A percentile compares a stretch with the other conserved stretches of the same genome.
Conservation (phyloP, 495 filamentous ascomycete genomes). For the Neurospora africana region DNA sequence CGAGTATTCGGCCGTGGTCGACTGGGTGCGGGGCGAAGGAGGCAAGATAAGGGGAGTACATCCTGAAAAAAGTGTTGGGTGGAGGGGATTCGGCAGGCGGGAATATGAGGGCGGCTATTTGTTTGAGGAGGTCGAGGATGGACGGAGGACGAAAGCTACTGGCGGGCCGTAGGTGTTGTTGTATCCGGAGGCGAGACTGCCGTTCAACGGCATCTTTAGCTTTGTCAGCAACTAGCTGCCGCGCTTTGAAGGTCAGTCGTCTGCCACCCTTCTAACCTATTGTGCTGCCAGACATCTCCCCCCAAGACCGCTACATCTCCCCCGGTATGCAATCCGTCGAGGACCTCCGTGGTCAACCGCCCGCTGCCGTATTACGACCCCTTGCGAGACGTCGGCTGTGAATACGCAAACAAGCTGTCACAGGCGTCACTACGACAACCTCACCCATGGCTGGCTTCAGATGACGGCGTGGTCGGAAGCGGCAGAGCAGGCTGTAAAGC, state of each 20-base stretch:
- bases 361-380: conserved; percentile 26
- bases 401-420: conserved; percentile 25
- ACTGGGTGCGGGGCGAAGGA: conserved; percentile 17
- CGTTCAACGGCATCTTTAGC: conserved; percentile 30
- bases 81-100: conserved; percentile 28
- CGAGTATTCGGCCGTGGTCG: conserved; percentile 22
- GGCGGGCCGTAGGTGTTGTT: conserved; percentile 22
- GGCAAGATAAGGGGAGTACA: conserved; percentile 16
- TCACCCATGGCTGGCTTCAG: conserved; percentile 27
- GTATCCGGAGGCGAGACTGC: conserved; percentile 27
- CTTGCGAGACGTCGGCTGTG: conserved; percentile 27
- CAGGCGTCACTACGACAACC: conserved; percentile 21
- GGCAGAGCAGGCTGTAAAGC: conserved; percentile 13
- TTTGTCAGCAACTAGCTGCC: conserved; percentile 30
- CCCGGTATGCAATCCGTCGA: conserved; percentile 13
- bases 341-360: conserved; percentile 12
- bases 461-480: conserved; percentile 27
- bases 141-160: conserved; percentile 15
- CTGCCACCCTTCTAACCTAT: not conserved
- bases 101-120: conserved; percentile 27
- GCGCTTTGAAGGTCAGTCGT: conserved; percentile 5
- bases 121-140: conserved; percentile 16
- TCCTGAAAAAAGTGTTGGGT: conserved; percentile 13
- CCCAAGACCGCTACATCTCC: conserved; percentile 12
- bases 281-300: not conserved